Conservation (phyloP, 805 yeast genomes). For the Jamesozyma rosinii region DNA sequence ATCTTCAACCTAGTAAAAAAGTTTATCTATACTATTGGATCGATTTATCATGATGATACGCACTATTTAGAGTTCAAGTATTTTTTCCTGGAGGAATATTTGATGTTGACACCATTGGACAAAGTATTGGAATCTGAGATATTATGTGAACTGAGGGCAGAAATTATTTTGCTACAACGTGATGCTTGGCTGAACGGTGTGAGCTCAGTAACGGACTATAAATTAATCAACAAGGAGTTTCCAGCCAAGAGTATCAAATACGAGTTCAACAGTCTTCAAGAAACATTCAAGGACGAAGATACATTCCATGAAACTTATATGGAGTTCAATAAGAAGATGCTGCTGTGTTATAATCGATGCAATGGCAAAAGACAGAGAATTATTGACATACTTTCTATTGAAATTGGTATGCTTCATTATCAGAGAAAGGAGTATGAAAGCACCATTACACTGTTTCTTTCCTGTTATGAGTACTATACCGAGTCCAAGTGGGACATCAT, state of each 20-base stretch:
- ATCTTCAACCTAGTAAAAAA: conserved; percentile 10
- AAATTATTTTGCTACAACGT: conserved; percentile 33
- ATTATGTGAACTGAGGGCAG: conserved; percentile 32
- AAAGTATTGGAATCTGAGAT: conserved; percentile 4
- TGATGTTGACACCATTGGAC: conserved; percentile 7
- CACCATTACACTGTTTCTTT: conserved; percentile 54
- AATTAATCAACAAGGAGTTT: conserved; percentile 9
- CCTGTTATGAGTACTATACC: conserved; percentile 60
- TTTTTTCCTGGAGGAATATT: conserved; percentile 11
- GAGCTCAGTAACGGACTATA: conserved; percentile 8
- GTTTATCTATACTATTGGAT: conserved; percentile 12
- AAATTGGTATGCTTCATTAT: conserved; percentile 63
- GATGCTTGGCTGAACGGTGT: conserved; percentile 32
- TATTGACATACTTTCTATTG: conserved; percentile 66
- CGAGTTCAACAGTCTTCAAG: conserved; percentile 7
- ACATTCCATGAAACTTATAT: conserved; percentile 35
- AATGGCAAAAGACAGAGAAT: conserved; percentile 43
- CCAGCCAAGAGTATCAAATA: conserved; percentile 4
- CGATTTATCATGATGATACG: conserved; percentile 8
- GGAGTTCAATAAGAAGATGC: conserved; percentile 39
- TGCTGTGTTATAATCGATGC: conserved; percentile 14
- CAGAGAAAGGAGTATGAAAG: conserved; percentile 46
- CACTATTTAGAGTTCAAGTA: conserved; percentile 19
- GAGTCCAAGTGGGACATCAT: conserved; percentile 67
- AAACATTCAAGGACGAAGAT: conserved; percentile 15